Percentiles rank a stretch among this genome's conserved stretches.
These are phyloP conservation scores for Saccharata proteae DNA, from an alignment of 2,329 filamentous ascomycete genomes.

Conservation along the genomic window DNA sequence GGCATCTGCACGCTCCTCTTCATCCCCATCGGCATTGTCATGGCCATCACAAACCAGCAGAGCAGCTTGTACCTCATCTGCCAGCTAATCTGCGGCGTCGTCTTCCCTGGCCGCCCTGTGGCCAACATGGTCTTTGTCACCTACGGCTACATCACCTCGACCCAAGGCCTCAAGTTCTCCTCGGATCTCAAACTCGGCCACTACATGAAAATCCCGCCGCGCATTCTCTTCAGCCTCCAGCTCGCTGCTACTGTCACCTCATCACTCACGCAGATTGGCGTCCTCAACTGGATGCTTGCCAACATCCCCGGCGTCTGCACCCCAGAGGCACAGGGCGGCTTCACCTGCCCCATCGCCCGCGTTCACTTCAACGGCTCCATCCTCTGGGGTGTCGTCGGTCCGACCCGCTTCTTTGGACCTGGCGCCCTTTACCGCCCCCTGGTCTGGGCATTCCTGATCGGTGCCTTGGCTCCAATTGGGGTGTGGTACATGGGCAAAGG, in stretches of 20 bases:
- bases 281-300: conserved; percentile 82
- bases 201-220: conserved; percentile 77
- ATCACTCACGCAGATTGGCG: conserved; percentile 67
- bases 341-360: conserved; percentile 75
- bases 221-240: conserved; percentile 68
- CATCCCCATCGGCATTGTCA: conserved; percentile 83
- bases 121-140: conserved; percentile 92
- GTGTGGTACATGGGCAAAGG: conserved; percentile 58
- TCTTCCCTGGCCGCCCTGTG: conserved; percentile 75
- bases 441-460: conserved; percentile 71
- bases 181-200: conserved; percentile 78
- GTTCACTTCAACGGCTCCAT: conserved; percentile 88
- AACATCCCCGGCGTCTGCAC: conserved; percentile 71
- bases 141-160: conserved; percentile 74
- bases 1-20: conserved; percentile 70
- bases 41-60: conserved; percentile 86
- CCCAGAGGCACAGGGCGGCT: conserved; percentile 67
- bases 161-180: conserved; percentile 81
- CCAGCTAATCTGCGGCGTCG: conserved; percentile 68
- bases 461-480: conserved; percentile 60
- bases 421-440: conserved; percentile 62
- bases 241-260: conserved; percentile 65
- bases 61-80: conserved; percentile 78
- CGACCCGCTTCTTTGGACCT: conserved; percentile 67
- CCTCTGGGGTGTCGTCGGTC: conserved; percentile 80